Evolutionary conservation across 805 yeast genomes (phyloP).

Genomic region (Ogataea nonfermentans): DNA sequence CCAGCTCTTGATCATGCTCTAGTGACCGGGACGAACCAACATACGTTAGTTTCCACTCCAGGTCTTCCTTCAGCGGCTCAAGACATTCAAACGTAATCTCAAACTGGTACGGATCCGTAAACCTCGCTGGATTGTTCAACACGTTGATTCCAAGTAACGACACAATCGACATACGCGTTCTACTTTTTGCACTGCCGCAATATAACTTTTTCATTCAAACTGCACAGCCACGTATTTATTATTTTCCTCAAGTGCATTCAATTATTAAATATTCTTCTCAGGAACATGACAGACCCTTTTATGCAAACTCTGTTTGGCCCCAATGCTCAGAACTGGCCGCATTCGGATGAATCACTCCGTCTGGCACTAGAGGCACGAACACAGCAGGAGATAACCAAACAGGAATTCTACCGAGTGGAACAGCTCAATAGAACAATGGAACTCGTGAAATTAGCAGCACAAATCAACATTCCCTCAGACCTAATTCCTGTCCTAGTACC

Average conservation of each 20-base stretch:
- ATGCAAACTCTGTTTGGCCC: conserved; percentile 52
- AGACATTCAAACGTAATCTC: conserved; percentile 97
- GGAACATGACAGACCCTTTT: conserved; percentile 32
- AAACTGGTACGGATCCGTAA: conserved; percentile 90
- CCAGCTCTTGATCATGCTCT: conserved; percentile 96
- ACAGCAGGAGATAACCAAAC: conserved; percentile 81
- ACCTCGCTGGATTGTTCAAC: conserved; percentile 90
- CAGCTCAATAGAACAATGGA: conserved; percentile 56
- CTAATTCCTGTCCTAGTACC: conserved; percentile 59
- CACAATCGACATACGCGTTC: conserved; percentile 75
- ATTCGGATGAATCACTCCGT: conserved; percentile 53
- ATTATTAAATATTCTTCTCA: not conserved
- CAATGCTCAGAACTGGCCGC: conserved; percentile 50
- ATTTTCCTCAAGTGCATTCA: not conserved
- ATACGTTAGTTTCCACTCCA: conserved; percentile 96
- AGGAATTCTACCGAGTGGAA: conserved; percentile 71
- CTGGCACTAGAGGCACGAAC: conserved; percentile 58
- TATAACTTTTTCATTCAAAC: conserved; percentile 1
- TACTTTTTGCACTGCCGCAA: conserved; percentile 3
- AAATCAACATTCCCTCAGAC: conserved; percentile 60
- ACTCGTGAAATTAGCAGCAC: conserved; percentile 57
- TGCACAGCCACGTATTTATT: conserved; percentile 7
- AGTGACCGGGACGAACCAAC: conserved; percentile 93
- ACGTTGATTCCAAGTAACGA: conserved; percentile 89
- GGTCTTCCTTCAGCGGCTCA: conserved; percentile 86